Conservation (phyloP, 805 yeast genomes). For the Cyberlindnera mycetangii region DNA sequence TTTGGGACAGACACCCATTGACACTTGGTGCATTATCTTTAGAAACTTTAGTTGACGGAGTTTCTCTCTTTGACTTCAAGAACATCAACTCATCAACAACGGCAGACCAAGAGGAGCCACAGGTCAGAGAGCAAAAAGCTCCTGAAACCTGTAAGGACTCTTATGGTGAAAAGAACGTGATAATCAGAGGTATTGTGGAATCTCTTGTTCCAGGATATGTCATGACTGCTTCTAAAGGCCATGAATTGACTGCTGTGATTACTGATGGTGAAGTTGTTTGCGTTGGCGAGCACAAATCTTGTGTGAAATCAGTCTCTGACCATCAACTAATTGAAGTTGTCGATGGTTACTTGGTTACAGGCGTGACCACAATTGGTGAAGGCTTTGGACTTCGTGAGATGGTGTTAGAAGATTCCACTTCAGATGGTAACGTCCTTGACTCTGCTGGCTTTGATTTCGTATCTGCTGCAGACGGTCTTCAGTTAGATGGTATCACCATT, state of each 20-base stretch:
- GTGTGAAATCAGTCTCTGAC: background rate
- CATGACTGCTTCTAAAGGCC: background rate
- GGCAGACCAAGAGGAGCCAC: background rate
- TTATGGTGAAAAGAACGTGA: background rate
- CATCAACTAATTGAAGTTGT: background rate
- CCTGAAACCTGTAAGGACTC: background rate
- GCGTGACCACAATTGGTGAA: slow-evolving; percentile 7
- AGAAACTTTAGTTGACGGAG: slow-evolving; percentile 8
- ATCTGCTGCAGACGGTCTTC: slow-evolving; percentile 10
- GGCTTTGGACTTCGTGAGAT: slow-evolving; percentile 9
- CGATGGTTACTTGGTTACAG: slow-evolving; percentile 8
- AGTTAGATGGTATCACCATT: slow-evolving; percentile 3
- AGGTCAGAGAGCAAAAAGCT: background rate
- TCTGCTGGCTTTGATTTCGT: slow-evolving; percentile 1
- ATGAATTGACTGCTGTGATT: slow-evolving; percentile 5
- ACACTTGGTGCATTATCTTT: slow-evolving; percentile 3
- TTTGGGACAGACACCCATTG: slow-evolving; percentile 11
- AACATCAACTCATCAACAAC: background rate
- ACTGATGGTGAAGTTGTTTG: slow-evolving; percentile 1
- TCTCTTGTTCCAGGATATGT: slow-evolving; percentile 4
- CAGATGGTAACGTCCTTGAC: slow-evolving; percentile 3
- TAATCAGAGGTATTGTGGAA: slow-evolving; percentile 4
- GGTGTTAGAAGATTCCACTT: slow-evolving; percentile 5
- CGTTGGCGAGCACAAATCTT: slow-evolving; percentile 1
- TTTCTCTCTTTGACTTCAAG: slow-evolving; percentile 3